These are phyloP conservation scores for Helicostylum pulchrum DNA, from an alignment of 192 early-diverging fungal genomes.

Conservation along the genomic window DNA sequence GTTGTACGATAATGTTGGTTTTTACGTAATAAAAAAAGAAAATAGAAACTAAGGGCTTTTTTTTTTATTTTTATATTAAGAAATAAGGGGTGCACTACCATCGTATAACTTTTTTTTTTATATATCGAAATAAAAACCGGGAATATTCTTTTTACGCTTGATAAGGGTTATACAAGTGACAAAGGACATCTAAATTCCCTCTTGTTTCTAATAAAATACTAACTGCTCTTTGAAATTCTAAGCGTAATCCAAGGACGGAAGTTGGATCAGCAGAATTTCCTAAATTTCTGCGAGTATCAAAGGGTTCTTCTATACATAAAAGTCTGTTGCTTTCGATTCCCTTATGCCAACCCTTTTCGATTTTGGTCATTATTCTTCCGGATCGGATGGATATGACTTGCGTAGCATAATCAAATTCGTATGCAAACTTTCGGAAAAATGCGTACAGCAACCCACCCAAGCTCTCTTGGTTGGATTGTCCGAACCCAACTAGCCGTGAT, in stretches of 20 bases:
- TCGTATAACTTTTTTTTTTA: background rate
- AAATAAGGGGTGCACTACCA: too few relatives aligned
- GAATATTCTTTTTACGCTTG: too few relatives aligned
- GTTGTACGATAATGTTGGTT: too few relatives aligned
- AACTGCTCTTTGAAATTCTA: conserved; percentile 77
- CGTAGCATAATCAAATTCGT: conserved; percentile 80
- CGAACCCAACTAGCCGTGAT: conserved; percentile 63
- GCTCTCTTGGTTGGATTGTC: conserved; percentile 62
- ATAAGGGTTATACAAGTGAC: conserved; percentile 21
- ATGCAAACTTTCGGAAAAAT: conserved; percentile 80
- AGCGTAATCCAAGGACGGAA: conserved; percentile 71
- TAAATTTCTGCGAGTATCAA: conserved; percentile 83
- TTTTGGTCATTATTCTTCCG: conserved; percentile 76
- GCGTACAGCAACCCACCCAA: conserved; percentile 77
- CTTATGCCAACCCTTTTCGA: conserved; percentile 84
- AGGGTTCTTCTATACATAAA: conserved; percentile 93
- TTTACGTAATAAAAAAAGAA: too few relatives aligned
- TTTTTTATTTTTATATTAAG: too few relatives aligned
- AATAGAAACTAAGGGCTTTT: too few relatives aligned
- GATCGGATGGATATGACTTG: conserved; percentile 79
- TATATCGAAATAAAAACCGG: too few relatives aligned
- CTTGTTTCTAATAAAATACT: conserved; percentile 13
- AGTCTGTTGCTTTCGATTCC: conserved; percentile 54
- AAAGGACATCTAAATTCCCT: background rate
- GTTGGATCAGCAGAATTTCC: conserved; percentile 84